Conservation (phyloP, 2,329 filamentous ascomycete species). For the Paraphaeosphaeria sporulosa region DNA sequence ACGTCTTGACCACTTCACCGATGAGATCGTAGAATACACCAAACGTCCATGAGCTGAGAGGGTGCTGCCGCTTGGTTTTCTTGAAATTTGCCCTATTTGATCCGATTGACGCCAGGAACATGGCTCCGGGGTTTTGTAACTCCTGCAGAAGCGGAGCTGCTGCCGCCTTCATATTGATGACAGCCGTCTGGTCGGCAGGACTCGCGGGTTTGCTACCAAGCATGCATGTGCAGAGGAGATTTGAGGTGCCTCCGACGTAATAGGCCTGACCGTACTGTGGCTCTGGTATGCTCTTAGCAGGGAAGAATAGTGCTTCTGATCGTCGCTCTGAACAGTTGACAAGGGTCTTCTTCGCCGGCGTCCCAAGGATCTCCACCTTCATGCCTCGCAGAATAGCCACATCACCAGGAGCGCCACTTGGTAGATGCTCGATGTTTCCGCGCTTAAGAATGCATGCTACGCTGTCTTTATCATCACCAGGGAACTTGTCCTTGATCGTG, state of each 20-base stretch:
- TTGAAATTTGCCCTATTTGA: slow-evolving; percentile 37
- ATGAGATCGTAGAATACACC: slow-evolving; percentile 72
- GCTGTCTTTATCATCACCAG: slow-evolving; percentile 18
- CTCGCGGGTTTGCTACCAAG: slow-evolving; percentile 19
- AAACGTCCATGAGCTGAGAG: slow-evolving; percentile 69
- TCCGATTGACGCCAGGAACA: slow-evolving; percentile 4
- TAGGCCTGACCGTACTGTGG: background rate
- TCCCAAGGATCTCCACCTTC: slow-evolving; percentile 8
- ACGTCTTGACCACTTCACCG: slow-evolving; percentile 72
- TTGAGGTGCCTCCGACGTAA: slow-evolving; percentile 27
- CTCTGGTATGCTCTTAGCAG: slow-evolving; percentile 10
- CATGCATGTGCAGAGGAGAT: slow-evolving; percentile 18
- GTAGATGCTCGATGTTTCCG: slow-evolving; percentile 40
- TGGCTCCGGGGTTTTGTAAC: background rate
- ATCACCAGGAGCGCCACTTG: slow-evolving; percentile 30
- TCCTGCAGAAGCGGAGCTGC: slow-evolving; percentile 19
- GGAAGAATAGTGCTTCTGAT: slow-evolving; percentile 14
- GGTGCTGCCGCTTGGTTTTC: slow-evolving; percentile 48
- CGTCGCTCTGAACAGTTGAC: background rate
- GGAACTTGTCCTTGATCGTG: slow-evolving; percentile 50
- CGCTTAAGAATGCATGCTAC: slow-evolving; percentile 28
- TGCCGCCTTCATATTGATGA: slow-evolving; percentile 33
- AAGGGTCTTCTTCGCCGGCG: background rate
- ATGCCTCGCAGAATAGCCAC: slow-evolving; percentile 7
- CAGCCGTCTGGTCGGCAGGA: slow-evolving; percentile 31